A percentile compares a stretch with the other conserved stretches of the same genome.
These are phyloP conservation scores for Apiospora koreana DNA, from an alignment of 2,329 filamentous ascomycete genomes.

Conservation along the genomic window DNA sequence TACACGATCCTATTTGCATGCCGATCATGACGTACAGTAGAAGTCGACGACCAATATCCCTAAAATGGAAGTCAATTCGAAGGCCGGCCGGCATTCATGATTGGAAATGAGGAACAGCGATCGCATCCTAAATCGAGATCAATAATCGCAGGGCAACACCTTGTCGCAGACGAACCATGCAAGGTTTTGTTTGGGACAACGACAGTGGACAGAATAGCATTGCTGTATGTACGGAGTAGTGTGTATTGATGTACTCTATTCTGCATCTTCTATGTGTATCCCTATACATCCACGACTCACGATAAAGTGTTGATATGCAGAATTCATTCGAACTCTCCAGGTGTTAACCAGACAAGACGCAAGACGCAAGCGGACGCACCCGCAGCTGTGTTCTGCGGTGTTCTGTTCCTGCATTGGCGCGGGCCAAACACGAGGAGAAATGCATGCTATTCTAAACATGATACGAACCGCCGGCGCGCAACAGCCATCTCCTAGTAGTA, in stretches of 20 bases:
- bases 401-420: slow-evolving; percentile 5
- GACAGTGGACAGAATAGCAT: not conserved
- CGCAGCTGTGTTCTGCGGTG: not conserved
- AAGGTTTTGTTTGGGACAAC: not conserved
- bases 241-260: too few species aligned
- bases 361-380: not conserved
- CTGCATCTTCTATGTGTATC: not conserved
- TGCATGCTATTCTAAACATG: not conserved
- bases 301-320: not conserved
- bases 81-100: not conserved
- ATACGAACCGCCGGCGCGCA: not conserved
- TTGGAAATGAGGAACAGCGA: slow-evolving; percentile 8
- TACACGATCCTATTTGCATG: not conserved
- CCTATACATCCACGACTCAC: not conserved
- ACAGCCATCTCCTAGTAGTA: slow-evolving; percentile 1
- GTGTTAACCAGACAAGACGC: not conserved
- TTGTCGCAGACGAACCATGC: not conserved
- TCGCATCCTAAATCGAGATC: slow-evolving; percentile 4
- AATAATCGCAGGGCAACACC: not conserved
- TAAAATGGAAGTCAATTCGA: not conserved
- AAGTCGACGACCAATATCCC: not conserved
- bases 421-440: not conserved
- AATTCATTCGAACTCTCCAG: not conserved
- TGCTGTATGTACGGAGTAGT: not conserved
- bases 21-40: slow-evolving; percentile 4